Evolutionary conservation across 1,139 yeast species (phyloP).

Genomic region (Lizanozyma gosingica): DNA sequence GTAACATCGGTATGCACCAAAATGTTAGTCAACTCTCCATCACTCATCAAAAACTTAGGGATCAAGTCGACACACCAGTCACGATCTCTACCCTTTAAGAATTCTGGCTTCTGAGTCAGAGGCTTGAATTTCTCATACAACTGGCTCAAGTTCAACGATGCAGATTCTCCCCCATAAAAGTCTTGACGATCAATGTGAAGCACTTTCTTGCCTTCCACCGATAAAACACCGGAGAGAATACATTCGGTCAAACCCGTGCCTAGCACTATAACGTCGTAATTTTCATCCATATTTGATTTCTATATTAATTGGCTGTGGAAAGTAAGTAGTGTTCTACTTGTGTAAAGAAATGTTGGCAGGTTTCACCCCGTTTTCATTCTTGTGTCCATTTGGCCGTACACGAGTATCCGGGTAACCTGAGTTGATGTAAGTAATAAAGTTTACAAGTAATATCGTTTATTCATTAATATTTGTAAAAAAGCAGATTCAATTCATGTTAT

Average conservation of each 20-base stretch:
- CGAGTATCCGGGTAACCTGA: background rate
- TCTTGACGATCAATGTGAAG: slow-evolving; percentile 94
- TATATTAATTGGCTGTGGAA: background rate
- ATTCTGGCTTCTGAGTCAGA: slow-evolving; percentile 56
- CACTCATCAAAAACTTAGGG: slow-evolving; percentile 96
- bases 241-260: slow-evolving; percentile 92
- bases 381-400: too few species aligned
- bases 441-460: background rate
- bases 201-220: slow-evolving; percentile 96
- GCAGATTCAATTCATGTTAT: too few species aligned
- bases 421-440: background rate
- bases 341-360: too few species aligned
- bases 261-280: slow-evolving; percentile 81
- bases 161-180: slow-evolving; percentile 85
- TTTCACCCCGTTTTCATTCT: too few species aligned
- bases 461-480: too few species aligned
- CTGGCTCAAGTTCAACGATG: slow-evolving; percentile 54
- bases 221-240: slow-evolving; percentile 83
- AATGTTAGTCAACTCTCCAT: slow-evolving; percentile 94
- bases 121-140: slow-evolving; percentile 68
- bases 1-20: slow-evolving; percentile 94
- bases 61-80: slow-evolving; percentile 98
- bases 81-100: slow-evolving; percentile 76
- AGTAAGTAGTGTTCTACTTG: background rate
- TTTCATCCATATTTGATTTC: slow-evolving; percentile 65